phyloP scores from a whole-genome alignment of 441 rosid genomes.

The Brassica balearica region DNA sequence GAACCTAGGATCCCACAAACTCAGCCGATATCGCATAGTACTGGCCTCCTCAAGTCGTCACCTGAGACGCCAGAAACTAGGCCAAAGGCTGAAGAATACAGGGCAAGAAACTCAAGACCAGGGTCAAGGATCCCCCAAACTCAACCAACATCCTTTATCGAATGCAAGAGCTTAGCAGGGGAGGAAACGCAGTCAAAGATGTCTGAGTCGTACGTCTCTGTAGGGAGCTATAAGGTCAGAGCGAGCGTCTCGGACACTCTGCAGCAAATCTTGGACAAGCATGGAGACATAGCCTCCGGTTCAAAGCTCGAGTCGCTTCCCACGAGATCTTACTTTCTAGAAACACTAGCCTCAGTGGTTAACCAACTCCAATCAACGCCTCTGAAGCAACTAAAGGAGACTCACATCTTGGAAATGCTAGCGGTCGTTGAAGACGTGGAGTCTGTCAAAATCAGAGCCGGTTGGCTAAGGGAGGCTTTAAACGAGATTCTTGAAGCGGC shows the following conservation, averaged over 20 bases:
- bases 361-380: neutral
- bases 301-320: neutral
- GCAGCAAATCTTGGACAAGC: neutral
- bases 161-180: neutral
- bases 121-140: neutral
- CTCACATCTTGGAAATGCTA: neutral
- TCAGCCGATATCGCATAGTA: neutral
- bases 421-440: neutral
- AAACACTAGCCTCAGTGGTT: neutral
- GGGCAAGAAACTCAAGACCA: neutral
- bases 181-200: neutral
- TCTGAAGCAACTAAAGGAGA: neutral
- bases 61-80: neutral
- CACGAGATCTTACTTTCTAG: neutral
- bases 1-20: neutral
- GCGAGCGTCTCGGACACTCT: neutral
- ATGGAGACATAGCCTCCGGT: neutral
- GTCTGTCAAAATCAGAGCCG: neutral
- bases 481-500: constrained; percentile 1
- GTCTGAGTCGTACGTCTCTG: neutral
- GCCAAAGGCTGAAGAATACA: neutral
- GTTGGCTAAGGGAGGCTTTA: neutral
- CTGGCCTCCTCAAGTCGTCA: too few species aligned
- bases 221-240: neutral
- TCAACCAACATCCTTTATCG: neutral